Evolutionary conservation across 345 rosid genomes (phyloP).

Genomic region (Linum tenue): DNA sequence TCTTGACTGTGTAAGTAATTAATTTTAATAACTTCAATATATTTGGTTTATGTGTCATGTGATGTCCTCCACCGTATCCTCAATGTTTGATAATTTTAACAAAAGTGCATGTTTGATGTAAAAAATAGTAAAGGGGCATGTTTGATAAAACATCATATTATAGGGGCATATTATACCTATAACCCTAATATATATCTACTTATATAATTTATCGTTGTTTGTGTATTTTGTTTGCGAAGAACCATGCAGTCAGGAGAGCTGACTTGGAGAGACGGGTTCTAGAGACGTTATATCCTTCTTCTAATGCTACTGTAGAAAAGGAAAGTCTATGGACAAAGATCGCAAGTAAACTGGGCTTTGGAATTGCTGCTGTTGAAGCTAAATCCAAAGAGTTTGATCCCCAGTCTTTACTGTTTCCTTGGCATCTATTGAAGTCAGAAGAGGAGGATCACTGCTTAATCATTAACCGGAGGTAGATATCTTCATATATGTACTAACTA

Average conservation of each 20-base stretch:
- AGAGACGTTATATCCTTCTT: constrained; percentile 73
- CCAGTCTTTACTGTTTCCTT: constrained; percentile 51
- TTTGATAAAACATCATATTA: too few relatives aligned
- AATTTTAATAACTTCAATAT: background rate
- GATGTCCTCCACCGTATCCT: background rate
- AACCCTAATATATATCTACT: background rate
- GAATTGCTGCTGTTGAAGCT: constrained; percentile 29
- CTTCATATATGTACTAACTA: too few relatives aligned
- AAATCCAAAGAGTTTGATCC: constrained; percentile 42
- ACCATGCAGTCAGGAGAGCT: constrained; percentile 90
- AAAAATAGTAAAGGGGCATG: too few relatives aligned
- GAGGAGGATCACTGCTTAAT: constrained; percentile 42
- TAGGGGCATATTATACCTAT: too few relatives aligned
- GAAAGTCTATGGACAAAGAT: constrained; percentile 66
- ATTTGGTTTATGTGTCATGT: background rate
- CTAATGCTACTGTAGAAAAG: constrained; percentile 29
- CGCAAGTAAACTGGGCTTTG: constrained; percentile 44
- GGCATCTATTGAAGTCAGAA: constrained; percentile 67
- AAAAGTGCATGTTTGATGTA: too few relatives aligned
- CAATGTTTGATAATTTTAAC: too few relatives aligned
- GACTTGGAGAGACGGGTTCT: constrained; percentile 64
- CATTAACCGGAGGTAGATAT: constrained; percentile 47
- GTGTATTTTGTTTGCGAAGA: constrained; percentile 33
- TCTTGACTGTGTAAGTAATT: constrained; percentile 67
- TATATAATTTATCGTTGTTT: background rate